These are phyloP conservation scores for Candida neerlandica DNA, from an alignment of 1,139 yeast species.

Conservation along the genomic window DNA sequence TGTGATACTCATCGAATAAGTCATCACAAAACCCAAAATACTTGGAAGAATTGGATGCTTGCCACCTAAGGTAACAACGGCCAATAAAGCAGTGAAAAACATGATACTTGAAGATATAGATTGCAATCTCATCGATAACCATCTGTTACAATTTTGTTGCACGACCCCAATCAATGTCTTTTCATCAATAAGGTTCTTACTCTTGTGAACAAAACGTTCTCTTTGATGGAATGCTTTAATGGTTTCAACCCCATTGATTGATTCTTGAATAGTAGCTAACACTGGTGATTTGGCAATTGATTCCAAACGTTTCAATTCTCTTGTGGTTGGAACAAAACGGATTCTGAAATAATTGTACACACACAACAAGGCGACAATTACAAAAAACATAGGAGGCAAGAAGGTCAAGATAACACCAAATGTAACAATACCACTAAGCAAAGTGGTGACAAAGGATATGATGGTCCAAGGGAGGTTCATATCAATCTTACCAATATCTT, in stretches of 20 bases:
- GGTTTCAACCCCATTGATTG: conserved; percentile 61
- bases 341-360: conserved; percentile 34
- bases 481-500: conserved; percentile 40
- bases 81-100: conserved; percentile 27
- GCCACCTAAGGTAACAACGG: conserved; percentile 25
- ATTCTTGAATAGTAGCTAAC: conserved; percentile 65
- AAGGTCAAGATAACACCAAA: conserved; percentile 45
- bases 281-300: conserved; percentile 53
- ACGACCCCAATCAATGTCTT: conserved; percentile 49
- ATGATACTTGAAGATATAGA: conserved; percentile 31
- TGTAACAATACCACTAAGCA: conserved; percentile 25
- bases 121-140: conserved; percentile 40
- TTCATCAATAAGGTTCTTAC: conserved; percentile 59
- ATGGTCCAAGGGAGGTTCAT: conserved; percentile 35
- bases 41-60: conserved; percentile 27
- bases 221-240: conserved; percentile 58
- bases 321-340: conserved; percentile 32
- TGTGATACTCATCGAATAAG: conserved; percentile 32
- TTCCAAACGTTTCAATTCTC: conserved; percentile 35
- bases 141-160: conserved; percentile 31
- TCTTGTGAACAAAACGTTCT: conserved; percentile 54
- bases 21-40: conserved; percentile 37
- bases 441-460: conserved; percentile 26
- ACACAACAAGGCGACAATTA: conserved; percentile 23
- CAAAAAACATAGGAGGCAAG: conserved; percentile 25